Evolutionary conservation across 257 asterid genomes (phyloP).

Genomic region (Verbascum thapsus): DNA sequence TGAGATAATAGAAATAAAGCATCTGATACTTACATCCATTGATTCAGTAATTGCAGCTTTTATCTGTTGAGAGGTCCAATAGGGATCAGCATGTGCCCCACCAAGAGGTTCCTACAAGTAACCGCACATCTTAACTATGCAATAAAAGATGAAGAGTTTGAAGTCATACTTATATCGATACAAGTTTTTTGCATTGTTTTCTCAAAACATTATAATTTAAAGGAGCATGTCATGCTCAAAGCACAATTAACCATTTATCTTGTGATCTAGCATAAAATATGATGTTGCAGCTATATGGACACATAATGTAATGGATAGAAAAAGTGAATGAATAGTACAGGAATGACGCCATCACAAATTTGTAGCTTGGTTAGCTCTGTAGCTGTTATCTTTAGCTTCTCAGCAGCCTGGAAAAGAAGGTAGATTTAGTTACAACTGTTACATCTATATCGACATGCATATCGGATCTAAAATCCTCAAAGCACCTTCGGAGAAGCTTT

Average conservation of each 20-base stretch:
- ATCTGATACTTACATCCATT: slow-evolving; percentile 76
- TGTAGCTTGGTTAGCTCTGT: slow-evolving; percentile 62
- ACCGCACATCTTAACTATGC: slow-evolving; percentile 7
- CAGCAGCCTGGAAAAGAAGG: slow-evolving; percentile 81
- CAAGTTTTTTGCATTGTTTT: not conserved
- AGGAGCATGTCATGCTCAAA: not conserved
- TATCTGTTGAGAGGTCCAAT: slow-evolving; percentile 94
- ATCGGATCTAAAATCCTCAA: slow-evolving; percentile 25
- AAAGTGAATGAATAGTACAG: slow-evolving; percentile 59
- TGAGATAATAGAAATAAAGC: slow-evolving; percentile 6
- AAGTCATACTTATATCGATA: slow-evolving; percentile 2
- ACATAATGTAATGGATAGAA: not conserved
- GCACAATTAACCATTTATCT: not conserved
- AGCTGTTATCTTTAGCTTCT: slow-evolving; percentile 89
- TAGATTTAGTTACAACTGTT: slow-evolving; percentile 34
- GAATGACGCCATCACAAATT: slow-evolving; percentile 73
- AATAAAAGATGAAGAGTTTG: not conserved
- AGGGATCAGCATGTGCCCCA: slow-evolving; percentile 92
- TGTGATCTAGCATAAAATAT: slow-evolving; percentile 3
- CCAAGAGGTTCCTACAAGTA: slow-evolving; percentile 92
- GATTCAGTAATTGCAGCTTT: slow-evolving; percentile 74
- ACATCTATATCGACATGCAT: slow-evolving; percentile 22
- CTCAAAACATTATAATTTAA: not conserved
- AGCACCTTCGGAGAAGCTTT: slow-evolving; percentile 87
- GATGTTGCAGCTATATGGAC: not conserved